Percentiles rank a stretch among this genome's conserved stretches.
Conservation (phyloP, 768 basidiomycete species). For the Podaxis pistillaris region DNA sequence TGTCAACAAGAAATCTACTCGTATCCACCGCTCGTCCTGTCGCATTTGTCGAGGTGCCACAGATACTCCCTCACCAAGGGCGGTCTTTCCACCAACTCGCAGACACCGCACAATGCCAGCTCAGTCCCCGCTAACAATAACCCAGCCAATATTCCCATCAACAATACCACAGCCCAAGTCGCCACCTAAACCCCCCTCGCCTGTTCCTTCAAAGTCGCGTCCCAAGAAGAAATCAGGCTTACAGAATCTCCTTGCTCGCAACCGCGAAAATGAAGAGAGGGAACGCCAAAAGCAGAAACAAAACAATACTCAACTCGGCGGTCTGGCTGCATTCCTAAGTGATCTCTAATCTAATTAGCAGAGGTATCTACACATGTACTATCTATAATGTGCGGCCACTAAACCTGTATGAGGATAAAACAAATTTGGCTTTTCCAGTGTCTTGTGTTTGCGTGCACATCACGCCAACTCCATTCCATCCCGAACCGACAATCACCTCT, state of each 20-base stretch:
- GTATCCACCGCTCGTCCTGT: constrained; percentile 19
- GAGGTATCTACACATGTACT: constrained; percentile 11
- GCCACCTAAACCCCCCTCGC: constrained; percentile 11
- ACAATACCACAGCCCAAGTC: neutral
- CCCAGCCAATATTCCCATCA: neutral
- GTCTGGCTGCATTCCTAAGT: constrained; percentile 56
- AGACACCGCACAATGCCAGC: constrained; percentile 6
- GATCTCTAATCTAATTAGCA: constrained; percentile 26
- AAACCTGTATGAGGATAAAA: neutral
- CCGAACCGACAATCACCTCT: neutral
- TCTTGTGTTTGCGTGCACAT: neutral
- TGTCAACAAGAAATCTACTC: constrained; percentile 16
- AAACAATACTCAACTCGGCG: constrained; percentile 26
- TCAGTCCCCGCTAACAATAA: constrained; percentile 11
- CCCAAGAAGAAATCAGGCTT: constrained; percentile 57
- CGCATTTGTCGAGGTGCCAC: constrained; percentile 2
- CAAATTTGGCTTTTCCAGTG: neutral
- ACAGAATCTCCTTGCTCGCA: constrained; percentile 63
- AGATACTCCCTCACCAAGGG: neutral
- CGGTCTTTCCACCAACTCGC: constrained; percentile 6
- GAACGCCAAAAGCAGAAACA: constrained; percentile 28
- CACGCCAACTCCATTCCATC: neutral
- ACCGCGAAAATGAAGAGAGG: constrained; percentile 47
- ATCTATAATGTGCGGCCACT: neutral
- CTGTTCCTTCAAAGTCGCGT: constrained; percentile 28